Evolutionary conservation across 2,329 filamentous ascomycete species (phyloP), one percentile per base, ranked within the genome.

Genomic region (Fulvia fulva): DNA sequence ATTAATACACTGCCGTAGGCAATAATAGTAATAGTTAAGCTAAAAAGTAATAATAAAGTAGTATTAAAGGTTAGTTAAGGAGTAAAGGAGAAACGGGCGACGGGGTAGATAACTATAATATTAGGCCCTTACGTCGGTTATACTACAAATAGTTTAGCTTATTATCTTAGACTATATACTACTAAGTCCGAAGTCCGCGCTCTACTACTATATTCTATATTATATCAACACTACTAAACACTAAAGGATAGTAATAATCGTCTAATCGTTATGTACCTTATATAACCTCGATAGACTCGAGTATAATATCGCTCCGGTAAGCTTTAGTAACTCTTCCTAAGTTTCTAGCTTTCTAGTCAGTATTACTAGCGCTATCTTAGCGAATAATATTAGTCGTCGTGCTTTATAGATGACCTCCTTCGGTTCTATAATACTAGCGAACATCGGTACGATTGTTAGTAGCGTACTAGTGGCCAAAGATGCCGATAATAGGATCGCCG

Each of bases 351-450:
- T 49, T 53, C 66, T 75, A 26, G 57, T 73, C 53, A 67, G 70
- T 26, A 56, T 74, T 12, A 59, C 63, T 3, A 73, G 73, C 28
- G 74, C 74, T 52, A 73, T 74, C 51, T 71, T 71, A 5, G 72
- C 75, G 14, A 75, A 79, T 62, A 70, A 71, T 45, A 65, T 72
- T 16, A 76, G 78, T 11, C 75, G 78, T 2, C 71, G 77, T 8
- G 70, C 70, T 26, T 72, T 80, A 2, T 80, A 77, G 69, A 63
- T 80, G 6, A 61, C 71, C 8, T 76, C 75, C 5, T 74, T 73
- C 23, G 65, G 62, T n/a, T 74, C 76, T 11, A 81, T 81, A 78
- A 60, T 79, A 5, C 57, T 71, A 25, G 71, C 71, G 1, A 80
- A 78, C 65, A 69, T 76, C 22, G 62, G 76, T 43, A 73, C 77